phyloP scores from a whole-genome alignment of 2,329 filamentous ascomycete genomes.

The Esteya vermicola region DNA sequence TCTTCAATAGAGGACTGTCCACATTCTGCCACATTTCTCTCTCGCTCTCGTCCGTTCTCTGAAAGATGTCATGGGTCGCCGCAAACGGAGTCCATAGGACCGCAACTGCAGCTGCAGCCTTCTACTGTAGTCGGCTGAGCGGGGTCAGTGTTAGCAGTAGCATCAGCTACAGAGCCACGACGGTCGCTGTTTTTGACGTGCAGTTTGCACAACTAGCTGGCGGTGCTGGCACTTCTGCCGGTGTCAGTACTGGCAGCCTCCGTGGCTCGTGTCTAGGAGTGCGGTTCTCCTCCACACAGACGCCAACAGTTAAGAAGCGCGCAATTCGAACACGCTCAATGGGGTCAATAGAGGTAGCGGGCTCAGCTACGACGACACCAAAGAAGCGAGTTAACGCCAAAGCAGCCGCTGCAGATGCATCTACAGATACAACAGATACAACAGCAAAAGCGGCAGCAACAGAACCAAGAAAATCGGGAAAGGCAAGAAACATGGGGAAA shows the following conservation, averaged over 20 bases:
- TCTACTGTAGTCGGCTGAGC: no score
- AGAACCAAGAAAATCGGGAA: no score
- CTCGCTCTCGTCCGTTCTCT: neutral
- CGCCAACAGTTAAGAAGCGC: conserved; percentile 5
- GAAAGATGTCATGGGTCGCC: conserved; percentile 9
- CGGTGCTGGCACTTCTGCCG: neutral
- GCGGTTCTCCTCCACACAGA: conserved; percentile 7
- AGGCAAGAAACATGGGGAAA: no score
- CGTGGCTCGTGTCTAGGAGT: no score
- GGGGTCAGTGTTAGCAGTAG: no score
- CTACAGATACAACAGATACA: neutral
- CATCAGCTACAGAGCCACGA: conserved; percentile 5
- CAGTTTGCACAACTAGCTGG: neutral
- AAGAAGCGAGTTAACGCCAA: neutral
- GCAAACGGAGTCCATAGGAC: conserved; percentile 6
- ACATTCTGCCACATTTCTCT: neutral
- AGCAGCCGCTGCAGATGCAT: neutral
- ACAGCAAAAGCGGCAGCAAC: conserved; percentile 3
- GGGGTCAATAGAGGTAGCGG: neutral
- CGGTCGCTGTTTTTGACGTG: neutral
- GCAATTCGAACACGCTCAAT: conserved; percentile 1
- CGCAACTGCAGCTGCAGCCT: conserved; percentile 7
- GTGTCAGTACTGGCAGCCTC: no score
- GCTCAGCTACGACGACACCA: neutral
- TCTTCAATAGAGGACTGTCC: neutral